phyloP scores from a whole-genome alignment of 805 yeast genomes.

The Myxozyma kluyveri region DNA sequence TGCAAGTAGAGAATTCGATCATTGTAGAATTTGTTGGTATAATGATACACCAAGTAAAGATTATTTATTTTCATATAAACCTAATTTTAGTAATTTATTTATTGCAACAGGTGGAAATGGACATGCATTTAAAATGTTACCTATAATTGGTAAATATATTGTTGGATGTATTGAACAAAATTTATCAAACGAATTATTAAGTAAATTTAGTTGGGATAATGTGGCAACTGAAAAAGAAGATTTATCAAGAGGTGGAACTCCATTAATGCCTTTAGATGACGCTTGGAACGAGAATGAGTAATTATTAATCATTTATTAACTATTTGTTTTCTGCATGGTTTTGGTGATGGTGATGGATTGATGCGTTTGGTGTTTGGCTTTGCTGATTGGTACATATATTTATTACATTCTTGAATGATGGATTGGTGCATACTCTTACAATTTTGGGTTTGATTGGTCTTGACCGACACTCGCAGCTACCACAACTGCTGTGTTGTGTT shows the following conservation, averaged over 20 bases:
- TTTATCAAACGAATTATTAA: constrained; percentile 4
- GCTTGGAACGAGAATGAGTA: constrained; percentile 13
- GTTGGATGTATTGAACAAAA: constrained; percentile 38
- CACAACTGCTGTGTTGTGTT: too few species aligned
- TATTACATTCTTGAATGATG: too few species aligned
- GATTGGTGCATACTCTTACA: too few species aligned
- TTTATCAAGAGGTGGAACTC: constrained; percentile 25
- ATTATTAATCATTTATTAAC: too few species aligned
- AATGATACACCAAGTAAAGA: constrained; percentile 41
- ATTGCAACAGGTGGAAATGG: constrained; percentile 43
- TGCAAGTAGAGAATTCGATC: constrained; percentile 11
- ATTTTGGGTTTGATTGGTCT: too few species aligned
- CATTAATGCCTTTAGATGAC: constrained; percentile 33
- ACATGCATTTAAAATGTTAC: constrained; percentile 41
- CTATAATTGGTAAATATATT: constrained; percentile 38
- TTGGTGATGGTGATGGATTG: too few species aligned
- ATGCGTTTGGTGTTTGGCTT: too few species aligned
- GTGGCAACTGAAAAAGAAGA: constrained; percentile 7
- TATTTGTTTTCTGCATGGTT: too few species aligned
- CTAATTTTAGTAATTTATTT: constrained; percentile 34
- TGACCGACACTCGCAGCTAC: too few species aligned
- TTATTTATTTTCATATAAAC: constrained; percentile 36
- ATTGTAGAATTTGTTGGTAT: constrained; percentile 46
- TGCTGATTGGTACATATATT: too few species aligned
- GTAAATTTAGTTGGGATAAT: constrained; percentile 20